Evolutionary conservation across 1,139 yeast genomes (phyloP).

Genomic region (Hyphopichia fennica): DNA sequence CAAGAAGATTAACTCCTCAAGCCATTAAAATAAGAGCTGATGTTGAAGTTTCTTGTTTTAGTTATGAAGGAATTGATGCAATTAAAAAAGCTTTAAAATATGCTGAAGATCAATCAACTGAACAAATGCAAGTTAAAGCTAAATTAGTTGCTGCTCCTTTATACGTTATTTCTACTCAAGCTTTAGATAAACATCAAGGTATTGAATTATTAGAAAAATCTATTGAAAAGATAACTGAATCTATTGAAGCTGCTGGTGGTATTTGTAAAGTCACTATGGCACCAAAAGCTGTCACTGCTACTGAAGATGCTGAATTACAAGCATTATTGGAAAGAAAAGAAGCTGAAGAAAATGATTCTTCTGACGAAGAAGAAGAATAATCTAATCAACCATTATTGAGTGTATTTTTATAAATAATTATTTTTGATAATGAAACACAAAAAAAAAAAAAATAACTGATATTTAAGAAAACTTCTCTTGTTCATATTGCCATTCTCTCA

Average conservation of each 20-base stretch:
- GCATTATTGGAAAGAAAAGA: constrained; percentile 71
- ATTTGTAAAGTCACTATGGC: constrained; percentile 93
- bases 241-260: constrained; percentile 78
- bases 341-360: constrained; percentile 46
- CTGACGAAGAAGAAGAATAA: constrained; percentile 43
- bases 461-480: background rate
- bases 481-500: too few relatives aligned
- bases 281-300: constrained; percentile 97
- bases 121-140: constrained; percentile 82
- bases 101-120: constrained; percentile 84
- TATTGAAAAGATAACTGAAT: constrained; percentile 68
- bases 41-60: constrained; percentile 94
- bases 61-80: constrained; percentile 95
- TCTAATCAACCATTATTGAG: too few relatives aligned
- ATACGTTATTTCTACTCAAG: constrained; percentile 89
- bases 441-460: background rate
- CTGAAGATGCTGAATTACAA: constrained; percentile 97
- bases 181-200: constrained; percentile 89
- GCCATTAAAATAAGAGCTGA: constrained; percentile 98
- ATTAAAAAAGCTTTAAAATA: constrained; percentile 84
- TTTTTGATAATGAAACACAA: background rate
- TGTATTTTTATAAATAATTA: background rate
- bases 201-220: constrained; percentile 76
- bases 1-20: constrained; percentile 95
- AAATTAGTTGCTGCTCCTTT: constrained; percentile 97